Conservation (phyloP, 768 basidiomycete genomes). For the Boletales sp. region DNA sequence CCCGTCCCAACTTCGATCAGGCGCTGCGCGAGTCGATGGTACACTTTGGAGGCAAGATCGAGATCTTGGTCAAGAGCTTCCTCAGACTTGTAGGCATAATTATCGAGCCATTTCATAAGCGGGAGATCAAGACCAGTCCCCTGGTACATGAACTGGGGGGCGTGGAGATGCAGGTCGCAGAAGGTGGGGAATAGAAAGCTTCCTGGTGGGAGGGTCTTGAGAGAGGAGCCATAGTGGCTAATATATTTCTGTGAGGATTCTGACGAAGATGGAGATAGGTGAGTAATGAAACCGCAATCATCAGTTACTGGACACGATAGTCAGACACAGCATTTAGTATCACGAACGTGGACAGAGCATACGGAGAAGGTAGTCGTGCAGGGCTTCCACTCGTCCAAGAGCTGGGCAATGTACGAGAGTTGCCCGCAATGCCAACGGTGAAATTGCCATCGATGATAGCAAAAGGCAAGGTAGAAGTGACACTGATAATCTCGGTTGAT, state of each 20-base stretch:
- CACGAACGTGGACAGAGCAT: background rate
- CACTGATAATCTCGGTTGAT: too few species aligned
- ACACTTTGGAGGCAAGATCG: slow-evolving; percentile 60
- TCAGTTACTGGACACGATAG: slow-evolving; percentile 25
- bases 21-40: slow-evolving; percentile 60
- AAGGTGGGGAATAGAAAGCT: slow-evolving; percentile 76
- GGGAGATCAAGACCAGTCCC: slow-evolving; percentile 85
- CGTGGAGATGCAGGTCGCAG: slow-evolving; percentile 82
- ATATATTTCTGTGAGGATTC: slow-evolving; percentile 35
- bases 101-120: slow-evolving; percentile 79
- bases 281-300: slow-evolving; percentile 46
- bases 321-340: slow-evolving; percentile 1
- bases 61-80: slow-evolving; percentile 64
- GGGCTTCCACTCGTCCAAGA: slow-evolving; percentile 51
- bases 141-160: slow-evolving; percentile 85
- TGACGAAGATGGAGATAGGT: slow-evolving; percentile 40
- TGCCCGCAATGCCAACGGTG: slow-evolving; percentile 36
- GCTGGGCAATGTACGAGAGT: slow-evolving; percentile 56
- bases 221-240: slow-evolving; percentile 9
- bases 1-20: slow-evolving; percentile 75
- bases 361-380: slow-evolving; percentile 57
- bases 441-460: slow-evolving; percentile 8
- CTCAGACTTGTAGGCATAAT: slow-evolving; percentile 82
- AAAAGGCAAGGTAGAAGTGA: background rate
- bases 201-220: slow-evolving; percentile 42